These are phyloP conservation scores for Stereocaulon alpinum DNA, from an alignment of 495 filamentous ascomycete genomes.

Conservation along the genomic window DNA sequence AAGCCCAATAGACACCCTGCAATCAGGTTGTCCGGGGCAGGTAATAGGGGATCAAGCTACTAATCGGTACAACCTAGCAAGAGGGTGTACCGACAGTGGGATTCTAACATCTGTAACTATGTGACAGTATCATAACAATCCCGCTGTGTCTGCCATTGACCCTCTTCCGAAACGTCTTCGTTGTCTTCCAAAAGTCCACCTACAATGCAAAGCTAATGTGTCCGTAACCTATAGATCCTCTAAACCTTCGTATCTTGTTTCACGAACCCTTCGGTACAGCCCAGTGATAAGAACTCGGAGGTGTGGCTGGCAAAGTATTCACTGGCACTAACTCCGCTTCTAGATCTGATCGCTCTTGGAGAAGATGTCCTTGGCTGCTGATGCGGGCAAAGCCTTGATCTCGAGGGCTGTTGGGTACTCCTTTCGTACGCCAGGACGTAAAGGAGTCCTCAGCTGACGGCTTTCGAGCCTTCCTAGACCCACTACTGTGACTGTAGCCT, in stretches of 20 bases:
- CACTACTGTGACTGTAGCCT: not conserved
- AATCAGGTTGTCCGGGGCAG: no score
- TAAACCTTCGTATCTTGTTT: not conserved
- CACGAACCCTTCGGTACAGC: not conserved
- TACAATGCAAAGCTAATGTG: no score
- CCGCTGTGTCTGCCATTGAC: not conserved
- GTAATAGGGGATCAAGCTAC: no score
- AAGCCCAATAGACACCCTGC: no score
- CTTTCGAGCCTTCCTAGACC: not conserved
- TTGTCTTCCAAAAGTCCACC: no score
- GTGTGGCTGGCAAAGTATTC: not conserved
- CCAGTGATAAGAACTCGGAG: not conserved
- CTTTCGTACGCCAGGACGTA: not conserved
- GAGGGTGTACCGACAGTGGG: no score
- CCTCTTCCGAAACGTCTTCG: no score
- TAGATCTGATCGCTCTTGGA: not conserved
- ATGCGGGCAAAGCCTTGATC: not conserved
- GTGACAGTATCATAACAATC: no score
- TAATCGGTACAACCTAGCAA: no score
- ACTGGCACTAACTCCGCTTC: not conserved
- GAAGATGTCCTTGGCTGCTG: not conserved
- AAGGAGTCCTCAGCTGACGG: not conserved
- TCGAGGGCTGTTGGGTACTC: not conserved
- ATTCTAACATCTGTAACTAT: no score
- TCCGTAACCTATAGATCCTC: not conserved